Base-by-base conservation (phyloP, 106 monocot genomes). In the Gastrodia elata region DNA sequence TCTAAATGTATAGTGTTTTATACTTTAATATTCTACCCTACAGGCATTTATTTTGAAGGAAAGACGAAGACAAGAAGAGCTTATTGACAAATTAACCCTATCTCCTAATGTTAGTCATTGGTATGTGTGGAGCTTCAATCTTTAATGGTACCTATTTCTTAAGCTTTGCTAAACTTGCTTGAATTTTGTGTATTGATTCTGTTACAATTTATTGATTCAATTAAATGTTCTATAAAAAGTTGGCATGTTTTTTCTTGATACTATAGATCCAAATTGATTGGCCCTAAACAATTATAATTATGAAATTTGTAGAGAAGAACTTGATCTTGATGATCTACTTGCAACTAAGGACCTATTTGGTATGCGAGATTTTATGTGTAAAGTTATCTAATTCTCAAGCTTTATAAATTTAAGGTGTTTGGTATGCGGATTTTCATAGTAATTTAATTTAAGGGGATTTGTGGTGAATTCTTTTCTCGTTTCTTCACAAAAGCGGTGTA, bases 41-140 rank as follows among this genome's bases (percentile, higher is more conserved):
- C 77, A 97, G 97, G 79, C 76, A 49, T 93, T 74, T 77, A 82
- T 83, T 28, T 55, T 78, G 74, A 90, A 90, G 67, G 86, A 88
- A 81, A 93, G 80, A 59, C 65, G 55, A 57, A 93, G 86, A 69
- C 97, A 88, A 69, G 84, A 81, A 68, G 35, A 68, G 15, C 52
- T 82, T 55, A 74, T 83, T 67, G 93, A 93, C 26, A 87, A 91
- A 67, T 71, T 78, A 57, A 27, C 81, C 35, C 79, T 97, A 71
- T 84, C 84, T 41, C 79, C 86, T 44, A 82, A 87, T 79, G 71
- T 97, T 65, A 86, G 86, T 43, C 88, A 93, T 65, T 80, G 93
- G 97, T 97, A 93, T 76, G 87, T 79, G n/a, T 36, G 52, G 22
- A 52, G 65, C 18, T 37, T 35, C 37, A 37, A 5, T 65, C 67